Evolutionary conservation across 1,139 yeast species (phyloP).

Genomic region (Saccharomyces hybrid): DNA sequence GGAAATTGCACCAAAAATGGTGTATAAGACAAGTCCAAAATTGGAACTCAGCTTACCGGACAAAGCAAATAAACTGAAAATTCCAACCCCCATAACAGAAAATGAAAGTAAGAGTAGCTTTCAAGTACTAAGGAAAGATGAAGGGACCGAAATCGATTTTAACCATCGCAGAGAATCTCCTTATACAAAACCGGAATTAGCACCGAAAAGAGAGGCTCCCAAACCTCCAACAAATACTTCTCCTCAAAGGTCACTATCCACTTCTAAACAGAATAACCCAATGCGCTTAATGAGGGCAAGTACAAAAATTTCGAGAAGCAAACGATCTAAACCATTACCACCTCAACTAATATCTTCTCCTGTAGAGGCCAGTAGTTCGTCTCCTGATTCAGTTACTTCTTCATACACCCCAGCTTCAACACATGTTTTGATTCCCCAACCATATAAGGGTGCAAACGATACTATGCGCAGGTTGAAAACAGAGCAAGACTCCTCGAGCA

Average conservation of each 20-base stretch:
- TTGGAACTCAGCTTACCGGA: conserved; percentile 1
- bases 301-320: conserved; percentile 11
- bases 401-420: conserved; percentile 38
- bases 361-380: conserved; percentile 11
- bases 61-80: neutral
- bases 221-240: conserved; percentile 45
- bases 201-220: conserved; percentile 63
- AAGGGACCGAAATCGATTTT: conserved; percentile 63
- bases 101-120: conserved; percentile 32
- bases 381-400: conserved; percentile 19
- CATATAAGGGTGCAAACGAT: conserved; percentile 34
- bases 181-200: conserved; percentile 40
- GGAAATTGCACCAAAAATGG: conserved; percentile 12
- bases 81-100: conserved; percentile 4
- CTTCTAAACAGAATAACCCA: conserved; percentile 7
- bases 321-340: conserved; percentile 18
- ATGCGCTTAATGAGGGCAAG: conserved; percentile 15
- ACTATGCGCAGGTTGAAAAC: conserved; percentile 9
- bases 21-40: conserved; percentile 7
- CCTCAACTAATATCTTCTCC: conserved; percentile 8
- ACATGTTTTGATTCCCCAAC: conserved; percentile 36
- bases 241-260: conserved; percentile 18
- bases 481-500: conserved; percentile 12
- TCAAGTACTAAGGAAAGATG: conserved; percentile 58
- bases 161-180: conserved; percentile 77